phyloP scores from a whole-genome alignment of 345 rosid species.

The Arabis alpina region DNA sequence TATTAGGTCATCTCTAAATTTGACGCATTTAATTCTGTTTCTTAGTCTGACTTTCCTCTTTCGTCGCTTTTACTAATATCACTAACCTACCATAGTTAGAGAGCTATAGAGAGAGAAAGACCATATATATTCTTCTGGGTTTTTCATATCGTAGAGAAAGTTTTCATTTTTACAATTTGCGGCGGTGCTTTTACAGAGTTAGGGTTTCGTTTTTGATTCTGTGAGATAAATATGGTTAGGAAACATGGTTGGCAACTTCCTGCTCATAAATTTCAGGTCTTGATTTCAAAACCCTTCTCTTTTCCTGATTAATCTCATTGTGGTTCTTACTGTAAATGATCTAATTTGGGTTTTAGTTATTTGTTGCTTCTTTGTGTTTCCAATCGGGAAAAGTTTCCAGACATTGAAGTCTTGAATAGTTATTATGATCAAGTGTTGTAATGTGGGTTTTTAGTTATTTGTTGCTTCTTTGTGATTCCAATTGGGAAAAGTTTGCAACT shows the following conservation, averaged over 20 bases:
- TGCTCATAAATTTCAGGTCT: slow-evolving; percentile 93
- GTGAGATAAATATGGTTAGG: slow-evolving; percentile 66
- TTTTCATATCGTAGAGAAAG: not conserved
- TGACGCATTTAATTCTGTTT: slow-evolving; percentile 7
- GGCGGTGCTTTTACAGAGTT: slow-evolving; percentile 21
- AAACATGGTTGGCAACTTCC: slow-evolving; percentile 99
- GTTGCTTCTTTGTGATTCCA: too few relatives aligned
- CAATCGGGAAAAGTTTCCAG: too few relatives aligned
- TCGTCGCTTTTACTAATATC: slow-evolving; percentile 36
- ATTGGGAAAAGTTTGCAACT: too few relatives aligned
- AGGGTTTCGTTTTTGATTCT: slow-evolving; percentile 47
- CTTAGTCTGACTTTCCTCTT: slow-evolving; percentile 42
- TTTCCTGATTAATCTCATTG: not conserved
- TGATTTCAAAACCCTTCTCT: not conserved
- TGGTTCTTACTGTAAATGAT: not conserved
- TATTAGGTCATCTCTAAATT: not conserved
- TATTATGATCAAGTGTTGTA: not conserved
- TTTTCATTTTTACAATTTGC: slow-evolving; percentile 6
- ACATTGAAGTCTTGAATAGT: too few relatives aligned
- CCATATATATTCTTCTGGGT: slow-evolving; percentile 11
- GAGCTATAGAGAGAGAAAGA: not conserved
- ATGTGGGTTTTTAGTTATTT: too few relatives aligned
- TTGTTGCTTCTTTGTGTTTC: too few relatives aligned
- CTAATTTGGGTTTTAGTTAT: not conserved
- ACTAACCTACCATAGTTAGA: slow-evolving; percentile 40